These are phyloP conservation scores for Monosporascus sp. DNA, from an alignment of 2,329 filamentous ascomycete species.

Conservation along the genomic window DNA sequence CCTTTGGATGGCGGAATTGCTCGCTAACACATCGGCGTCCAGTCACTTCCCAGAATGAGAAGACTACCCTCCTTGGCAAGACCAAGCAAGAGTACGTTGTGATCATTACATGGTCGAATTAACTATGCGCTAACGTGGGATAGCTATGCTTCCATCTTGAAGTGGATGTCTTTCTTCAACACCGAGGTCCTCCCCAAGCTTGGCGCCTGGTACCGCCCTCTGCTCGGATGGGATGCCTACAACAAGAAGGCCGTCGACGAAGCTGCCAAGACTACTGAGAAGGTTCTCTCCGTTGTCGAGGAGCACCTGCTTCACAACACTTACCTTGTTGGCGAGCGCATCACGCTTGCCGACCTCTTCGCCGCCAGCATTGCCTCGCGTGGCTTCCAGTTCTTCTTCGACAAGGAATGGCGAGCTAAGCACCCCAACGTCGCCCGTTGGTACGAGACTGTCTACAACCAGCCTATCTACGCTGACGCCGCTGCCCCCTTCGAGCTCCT, in stretches of 20 bases:
- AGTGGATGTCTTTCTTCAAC: constrained; percentile 98
- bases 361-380: constrained; percentile 71
- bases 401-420: constrained; percentile 77
- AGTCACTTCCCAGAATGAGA: constrained; percentile 99
- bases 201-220: constrained; percentile 78
- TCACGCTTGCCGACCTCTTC: constrained; percentile 95
- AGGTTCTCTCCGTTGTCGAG: constrained; percentile 70
- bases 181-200: constrained; percentile 70
- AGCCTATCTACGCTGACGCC: constrained; percentile 82
- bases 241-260: constrained; percentile 98
- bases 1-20: constrained; percentile 13
- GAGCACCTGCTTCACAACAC: constrained; percentile 88
- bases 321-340: constrained; percentile 94
- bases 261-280: constrained; percentile 60
- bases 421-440: constrained; percentile 87
- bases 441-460: constrained; percentile 91
- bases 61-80: constrained; percentile 98
- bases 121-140: constrained; percentile 16
- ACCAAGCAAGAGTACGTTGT: constrained; percentile 93
- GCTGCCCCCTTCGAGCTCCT: constrained; percentile 71
- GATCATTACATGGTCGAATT: background rate
- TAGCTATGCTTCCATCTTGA: constrained; percentile 89
- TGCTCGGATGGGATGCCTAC: constrained; percentile 77
- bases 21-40: constrained; percentile 17
- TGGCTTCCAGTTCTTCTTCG: constrained; percentile 91